Base-by-base conservation (phyloP, 352 stramenopile species). In the Aphanomyces cochlioides region DNA sequence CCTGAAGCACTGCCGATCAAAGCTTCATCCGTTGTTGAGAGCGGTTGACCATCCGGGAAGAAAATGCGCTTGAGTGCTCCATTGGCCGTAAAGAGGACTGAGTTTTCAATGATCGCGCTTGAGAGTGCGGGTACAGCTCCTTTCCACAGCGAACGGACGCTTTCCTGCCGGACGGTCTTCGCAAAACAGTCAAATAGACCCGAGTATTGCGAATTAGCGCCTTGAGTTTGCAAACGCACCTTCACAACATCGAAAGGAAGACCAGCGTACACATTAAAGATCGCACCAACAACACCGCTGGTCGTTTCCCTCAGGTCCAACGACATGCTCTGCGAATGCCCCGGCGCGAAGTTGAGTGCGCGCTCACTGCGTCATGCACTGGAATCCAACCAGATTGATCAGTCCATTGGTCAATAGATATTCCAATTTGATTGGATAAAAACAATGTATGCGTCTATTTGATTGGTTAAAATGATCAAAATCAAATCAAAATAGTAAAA, bases 201-300 rank as follows among this genome's bases (percentile, higher is more conserved):
- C 47, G 74, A 74, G 76, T 94, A 94, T 65, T 13, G 58, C 66
- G 82, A 80, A 7, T 75, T 79, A 7, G 78, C 75, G 36, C 76
- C 74, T 73, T 94, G 83, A 8, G 87, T 96, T 79, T 95, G 86
- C 61, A 94, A 76, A 4, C 87, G 82, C 67, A 92, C 84, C 73
- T 96, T 96, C 38, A 95, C 78, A 45, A 93, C 86, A 64, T 96
- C 89, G 60, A 96, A 95, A 17, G 89, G 89, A n/a, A 93, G 84
- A 0, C 88, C 86, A 5, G 83, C 79, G 72, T 94, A 94, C 64
- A 93, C 85, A 68, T 84, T 90, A 73, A 85, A 93, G 73, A 89
- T 90, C 45, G 86, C 84, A 67, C 86, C 88, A 43, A 87, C 78
- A 53, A 90, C 79, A 65, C 87, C 87, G 47, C 84, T 88, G 4